These are phyloP conservation scores for Alternaria gaisen DNA, from an alignment of 2,329 filamentous ascomycete species.

Conservation along the genomic window DNA sequence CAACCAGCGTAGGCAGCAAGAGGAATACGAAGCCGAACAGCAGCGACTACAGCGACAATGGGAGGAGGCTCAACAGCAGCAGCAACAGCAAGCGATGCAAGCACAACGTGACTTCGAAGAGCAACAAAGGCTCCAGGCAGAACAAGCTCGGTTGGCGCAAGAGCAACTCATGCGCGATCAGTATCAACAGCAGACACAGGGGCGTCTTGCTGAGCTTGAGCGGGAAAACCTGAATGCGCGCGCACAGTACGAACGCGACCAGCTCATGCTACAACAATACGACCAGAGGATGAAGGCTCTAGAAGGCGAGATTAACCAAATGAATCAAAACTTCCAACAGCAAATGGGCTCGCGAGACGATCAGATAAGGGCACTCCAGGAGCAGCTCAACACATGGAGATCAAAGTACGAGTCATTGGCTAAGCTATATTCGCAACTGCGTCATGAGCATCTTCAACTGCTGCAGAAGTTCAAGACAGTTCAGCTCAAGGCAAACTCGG, in stretches of 20 bases:
- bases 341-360: slow-evolving; percentile 92
- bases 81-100: slow-evolving; percentile 83
- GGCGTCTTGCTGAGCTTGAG: slow-evolving; percentile 93
- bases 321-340: slow-evolving; percentile 83
- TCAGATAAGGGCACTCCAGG: slow-evolving; percentile 89
- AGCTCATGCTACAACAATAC: slow-evolving; percentile 96
- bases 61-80: slow-evolving; percentile 79
- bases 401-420: slow-evolving; percentile 96
- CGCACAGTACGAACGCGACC: slow-evolving; percentile 95
- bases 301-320: slow-evolving; percentile 83
- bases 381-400: slow-evolving; percentile 97
- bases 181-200: slow-evolving; percentile 91
- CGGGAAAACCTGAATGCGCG: slow-evolving; percentile 93
- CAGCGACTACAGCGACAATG: slow-evolving; percentile 86
- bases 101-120: slow-evolving; percentile 97
- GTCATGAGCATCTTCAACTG: slow-evolving; percentile 92
- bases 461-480: slow-evolving; percentile 96
- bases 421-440: slow-evolving; percentile 95
- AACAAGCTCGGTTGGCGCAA: slow-evolving; percentile 90
- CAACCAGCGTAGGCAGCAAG: slow-evolving; percentile 88
- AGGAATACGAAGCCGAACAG: slow-evolving; percentile 95
- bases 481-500: slow-evolving; percentile 94
- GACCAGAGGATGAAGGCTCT: slow-evolving; percentile 91
- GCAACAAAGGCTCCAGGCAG: slow-evolving; percentile 84
- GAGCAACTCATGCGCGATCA: slow-evolving; percentile 90